Evolutionary conservation across 1,284 basidiomycete genomes (phyloP).

Genomic region (Ganoderma resinaceum): DNA sequence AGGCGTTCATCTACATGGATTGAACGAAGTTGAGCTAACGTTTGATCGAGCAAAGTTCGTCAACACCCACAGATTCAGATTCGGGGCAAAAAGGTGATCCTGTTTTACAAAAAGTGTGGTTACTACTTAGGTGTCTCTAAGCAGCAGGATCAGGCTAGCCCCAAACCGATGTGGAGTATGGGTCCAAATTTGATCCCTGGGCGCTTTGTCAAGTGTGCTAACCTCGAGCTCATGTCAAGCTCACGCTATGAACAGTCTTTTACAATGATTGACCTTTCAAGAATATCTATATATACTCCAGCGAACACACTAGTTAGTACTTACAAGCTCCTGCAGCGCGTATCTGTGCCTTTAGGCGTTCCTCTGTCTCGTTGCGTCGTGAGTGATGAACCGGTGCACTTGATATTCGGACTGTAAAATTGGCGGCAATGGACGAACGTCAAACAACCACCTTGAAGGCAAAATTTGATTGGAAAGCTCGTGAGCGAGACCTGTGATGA

Average conservation of each 20-base stretch:
- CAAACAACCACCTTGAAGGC: not conserved
- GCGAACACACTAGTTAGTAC: not conserved
- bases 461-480: not conserved
- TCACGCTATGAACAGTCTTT: too few species aligned
- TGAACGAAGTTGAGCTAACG: too few species aligned
- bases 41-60: too few species aligned
- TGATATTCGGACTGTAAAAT: too few species aligned
- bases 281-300: too few species aligned
- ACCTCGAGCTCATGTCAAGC: not conserved
- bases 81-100: too few species aligned
- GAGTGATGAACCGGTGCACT: not conserved
- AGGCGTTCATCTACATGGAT: too few species aligned
- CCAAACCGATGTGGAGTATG: not conserved
- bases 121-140: not conserved
- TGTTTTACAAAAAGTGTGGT: too few species aligned
- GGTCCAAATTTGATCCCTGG: not conserved
- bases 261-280: too few species aligned
- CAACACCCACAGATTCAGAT: too few species aligned
- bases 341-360: not conserved
- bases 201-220: not conserved
- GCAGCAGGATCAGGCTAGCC: not conserved
- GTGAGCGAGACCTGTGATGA: not conserved
- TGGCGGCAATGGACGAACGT: not conserved
- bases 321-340: too few species aligned
- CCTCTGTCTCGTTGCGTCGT: not conserved